Percentiles rank a stretch among this genome's conserved stretches.
Evolutionary conservation across 2,329 filamentous ascomycete genomes (phyloP).

Genomic region (Pseudogymnoascus sp.): DNA sequence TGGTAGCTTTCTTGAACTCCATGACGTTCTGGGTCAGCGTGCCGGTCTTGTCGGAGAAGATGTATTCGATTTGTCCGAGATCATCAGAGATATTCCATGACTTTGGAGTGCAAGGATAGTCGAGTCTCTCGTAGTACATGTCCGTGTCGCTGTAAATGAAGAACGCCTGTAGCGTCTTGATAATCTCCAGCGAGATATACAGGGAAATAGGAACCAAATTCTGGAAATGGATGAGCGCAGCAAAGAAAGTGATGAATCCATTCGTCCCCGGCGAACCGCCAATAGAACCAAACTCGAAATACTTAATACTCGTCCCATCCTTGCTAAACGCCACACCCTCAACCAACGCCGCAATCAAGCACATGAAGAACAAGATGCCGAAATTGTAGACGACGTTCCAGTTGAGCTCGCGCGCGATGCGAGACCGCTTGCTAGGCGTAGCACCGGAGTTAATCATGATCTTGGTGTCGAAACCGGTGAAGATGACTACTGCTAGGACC

Average conservation of each 20-base stretch:
- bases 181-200: constrained; percentile 94
- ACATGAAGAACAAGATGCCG: constrained; percentile 79
- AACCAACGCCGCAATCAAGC: constrained; percentile 72
- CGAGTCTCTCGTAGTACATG: constrained; percentile 95
- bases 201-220: constrained; percentile 98
- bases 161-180: constrained; percentile 83
- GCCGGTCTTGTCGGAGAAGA: constrained; percentile 92
- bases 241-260: constrained; percentile 96
- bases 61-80: constrained; percentile 95
- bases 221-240: constrained; percentile 88
- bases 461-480: constrained; percentile 93
- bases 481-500: constrained; percentile 84
- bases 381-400: constrained; percentile 98
- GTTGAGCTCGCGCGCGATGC: constrained; percentile 88
- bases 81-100: constrained; percentile 99
- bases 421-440: constrained; percentile 86
- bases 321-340: constrained; percentile 76
- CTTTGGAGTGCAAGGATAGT: constrained; percentile 92
- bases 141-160: constrained; percentile 95
- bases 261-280: constrained; percentile 66
- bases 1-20: constrained; percentile 98
- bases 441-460: constrained; percentile 98
- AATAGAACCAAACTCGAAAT: constrained; percentile 79
- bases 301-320: constrained; percentile 62
- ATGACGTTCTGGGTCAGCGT: constrained; percentile 88